A percentile compares a stretch with the other conserved stretches of the same genome.
Conservation (phyloP, 2,329 filamentous ascomycete genomes). For the Periconia sp. region DNA sequence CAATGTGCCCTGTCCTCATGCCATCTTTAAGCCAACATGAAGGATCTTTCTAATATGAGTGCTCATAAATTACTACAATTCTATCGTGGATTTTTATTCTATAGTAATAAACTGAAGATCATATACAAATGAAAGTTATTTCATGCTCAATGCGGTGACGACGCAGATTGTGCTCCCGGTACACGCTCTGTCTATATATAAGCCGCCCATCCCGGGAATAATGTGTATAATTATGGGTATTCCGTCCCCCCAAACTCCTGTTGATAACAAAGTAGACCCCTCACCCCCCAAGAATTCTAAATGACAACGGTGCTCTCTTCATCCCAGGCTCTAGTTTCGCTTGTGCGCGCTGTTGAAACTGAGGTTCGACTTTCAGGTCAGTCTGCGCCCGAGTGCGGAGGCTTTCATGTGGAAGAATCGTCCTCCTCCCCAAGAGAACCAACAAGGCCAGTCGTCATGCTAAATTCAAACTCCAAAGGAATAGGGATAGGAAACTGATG, state of each 20-base stretch:
- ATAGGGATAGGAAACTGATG: not conserved
- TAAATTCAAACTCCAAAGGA: not conserved
- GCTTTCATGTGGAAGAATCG: not conserved
- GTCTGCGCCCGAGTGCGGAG: not conserved
- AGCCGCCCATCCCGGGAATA: not conserved
- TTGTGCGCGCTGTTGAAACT: not conserved
- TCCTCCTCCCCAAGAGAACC: not conserved
- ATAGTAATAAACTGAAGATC: not conserved
- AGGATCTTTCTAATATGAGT: too few species aligned
- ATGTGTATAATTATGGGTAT: conserved; percentile 4
- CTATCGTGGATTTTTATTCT: not conserved
- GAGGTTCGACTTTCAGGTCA: not conserved
- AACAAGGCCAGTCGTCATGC: conserved; percentile 1
- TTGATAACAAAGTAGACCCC: not conserved
- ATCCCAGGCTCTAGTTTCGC: not conserved
- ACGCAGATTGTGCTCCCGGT: not conserved
- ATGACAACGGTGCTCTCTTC: conserved; percentile 1
- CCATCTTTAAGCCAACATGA: too few species aligned
- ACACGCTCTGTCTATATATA: not conserved
- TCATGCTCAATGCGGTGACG: not conserved
- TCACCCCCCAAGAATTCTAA: not conserved
- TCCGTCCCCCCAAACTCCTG: not conserved
- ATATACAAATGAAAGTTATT: not conserved
- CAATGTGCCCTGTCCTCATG: not conserved
- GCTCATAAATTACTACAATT: too few species aligned